These are phyloP conservation scores for Oryza australiensis DNA, from an alignment of 176 grass and related monocot genomes.

Conservation along the genomic window DNA sequence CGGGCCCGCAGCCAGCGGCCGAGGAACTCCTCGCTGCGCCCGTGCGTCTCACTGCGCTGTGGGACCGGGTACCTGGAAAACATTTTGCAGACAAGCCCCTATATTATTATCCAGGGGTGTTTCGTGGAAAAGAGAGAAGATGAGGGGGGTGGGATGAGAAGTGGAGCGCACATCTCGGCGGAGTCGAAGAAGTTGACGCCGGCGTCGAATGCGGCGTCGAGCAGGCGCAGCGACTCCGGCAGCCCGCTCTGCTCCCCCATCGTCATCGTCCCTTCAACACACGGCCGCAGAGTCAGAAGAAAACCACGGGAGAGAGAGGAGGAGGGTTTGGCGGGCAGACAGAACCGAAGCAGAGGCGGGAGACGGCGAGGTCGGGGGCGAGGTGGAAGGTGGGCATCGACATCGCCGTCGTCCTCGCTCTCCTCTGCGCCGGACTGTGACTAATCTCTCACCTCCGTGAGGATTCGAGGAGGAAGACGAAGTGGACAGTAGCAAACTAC, in stretches of 20 bases:
- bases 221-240: conserved; percentile 65
- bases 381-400: conserved; percentile 63
- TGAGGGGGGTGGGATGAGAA: background rate
- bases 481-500: too few relatives aligned
- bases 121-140: background rate
- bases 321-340: background rate
- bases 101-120: background rate
- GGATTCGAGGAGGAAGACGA: background rate
- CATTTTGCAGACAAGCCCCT: background rate
- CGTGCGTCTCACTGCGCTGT: conserved; percentile 63
- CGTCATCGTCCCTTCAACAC: conserved; percentile 77
- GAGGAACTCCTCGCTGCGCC: conserved; percentile 79
- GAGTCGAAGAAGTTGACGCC: conserved; percentile 89
- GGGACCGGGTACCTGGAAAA: conserved; percentile 69
- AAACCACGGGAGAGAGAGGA: background rate
- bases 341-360: conserved; percentile 86
- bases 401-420: conserved; percentile 24
- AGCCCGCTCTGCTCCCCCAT: conserved; percentile 79
- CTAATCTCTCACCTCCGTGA: background rate
- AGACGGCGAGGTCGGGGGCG: conserved; percentile 68
- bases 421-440: background rate
- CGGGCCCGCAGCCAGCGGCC: conserved; percentile 65
- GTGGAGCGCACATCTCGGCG: conserved; percentile 71
- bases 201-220: conserved; percentile 60
- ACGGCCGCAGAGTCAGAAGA: background rate